Percentiles rank a stretch among this genome's conserved stretches.
Evolutionary conservation across 163 green algal species (phyloP).

Genomic region (Chlamydomonas reinhardtii): DNA sequence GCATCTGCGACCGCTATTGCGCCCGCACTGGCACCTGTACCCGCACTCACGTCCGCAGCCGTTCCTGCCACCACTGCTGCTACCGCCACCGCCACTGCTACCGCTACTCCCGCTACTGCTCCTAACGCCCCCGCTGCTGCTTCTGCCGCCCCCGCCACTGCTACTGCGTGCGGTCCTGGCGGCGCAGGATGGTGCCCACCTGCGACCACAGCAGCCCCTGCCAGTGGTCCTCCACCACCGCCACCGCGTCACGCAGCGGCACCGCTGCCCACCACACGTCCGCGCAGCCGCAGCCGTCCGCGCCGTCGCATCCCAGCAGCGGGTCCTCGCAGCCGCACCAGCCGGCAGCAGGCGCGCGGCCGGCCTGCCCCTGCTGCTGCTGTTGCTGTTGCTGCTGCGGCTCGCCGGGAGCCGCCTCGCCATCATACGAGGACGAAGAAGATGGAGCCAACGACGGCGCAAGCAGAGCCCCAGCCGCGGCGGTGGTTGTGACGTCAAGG

Average conservation of each 20-base stretch:
- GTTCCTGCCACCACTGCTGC: too few species aligned
- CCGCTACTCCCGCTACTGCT: too few species aligned
- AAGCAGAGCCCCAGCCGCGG: too few species aligned
- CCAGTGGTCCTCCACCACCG: conserved; percentile 51
- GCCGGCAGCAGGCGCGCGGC: neutral
- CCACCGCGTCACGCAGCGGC: conserved; percentile 33
- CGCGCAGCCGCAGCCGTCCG: conserved; percentile 7
- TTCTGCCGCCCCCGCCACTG: too few species aligned
- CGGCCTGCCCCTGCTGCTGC: too few species aligned
- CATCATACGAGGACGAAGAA: too few species aligned
- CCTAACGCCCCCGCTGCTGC: too few species aligned
- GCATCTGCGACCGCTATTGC: too few species aligned
- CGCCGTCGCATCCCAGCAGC: neutral
- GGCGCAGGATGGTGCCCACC: conserved; percentile 40
- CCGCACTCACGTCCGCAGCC: too few species aligned
- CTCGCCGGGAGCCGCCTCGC: neutral
- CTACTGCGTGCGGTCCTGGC: neutral
- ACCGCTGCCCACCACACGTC: conserved; percentile 40
- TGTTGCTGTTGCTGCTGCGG: neutral
- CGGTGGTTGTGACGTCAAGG: neutral
- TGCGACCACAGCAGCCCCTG: conserved; percentile 54
- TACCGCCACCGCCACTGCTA: too few species aligned
- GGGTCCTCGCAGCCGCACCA: neutral
- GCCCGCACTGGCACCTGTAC: too few species aligned
- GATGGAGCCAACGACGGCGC: too few species aligned